Percentiles rank a stretch among this genome's conserved stretches.
Evolutionary conservation across 129 eudicot genomes (phyloP).

Genomic region (Helichrysum umbraculigerum): DNA sequence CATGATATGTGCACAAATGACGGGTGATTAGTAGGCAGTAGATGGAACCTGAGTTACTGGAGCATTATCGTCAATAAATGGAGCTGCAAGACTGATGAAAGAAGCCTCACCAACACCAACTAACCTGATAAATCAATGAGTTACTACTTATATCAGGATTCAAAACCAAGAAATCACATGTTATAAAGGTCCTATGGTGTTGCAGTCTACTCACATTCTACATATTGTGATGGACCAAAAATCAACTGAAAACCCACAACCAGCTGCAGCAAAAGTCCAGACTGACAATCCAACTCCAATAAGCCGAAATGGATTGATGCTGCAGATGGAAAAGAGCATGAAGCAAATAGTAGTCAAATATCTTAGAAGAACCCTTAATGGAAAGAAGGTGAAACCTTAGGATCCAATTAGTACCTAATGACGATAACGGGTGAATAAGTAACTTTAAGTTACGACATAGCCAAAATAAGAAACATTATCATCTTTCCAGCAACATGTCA

Average conservation of each 20-base stretch:
- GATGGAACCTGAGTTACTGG: conserved; percentile 72
- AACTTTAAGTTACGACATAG: neutral
- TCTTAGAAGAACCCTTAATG: conserved; percentile 1
- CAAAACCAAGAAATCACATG: neutral
- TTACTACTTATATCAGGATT: neutral
- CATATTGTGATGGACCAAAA: conserved; percentile 83
- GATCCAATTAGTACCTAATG: neutral
- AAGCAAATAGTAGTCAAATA: neutral
- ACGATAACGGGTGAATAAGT: neutral
- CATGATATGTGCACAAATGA: neutral
- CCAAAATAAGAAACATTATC: neutral
- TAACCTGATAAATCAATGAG: conserved; percentile 51
- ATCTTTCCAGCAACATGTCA: neutral
- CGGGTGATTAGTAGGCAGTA: conserved; percentile 14
- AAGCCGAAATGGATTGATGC: conserved; percentile 91
- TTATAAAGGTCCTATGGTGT: conserved; percentile 1
- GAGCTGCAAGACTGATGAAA: conserved; percentile 98
- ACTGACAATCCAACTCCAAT: conserved; percentile 92
- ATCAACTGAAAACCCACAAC: conserved; percentile 75
- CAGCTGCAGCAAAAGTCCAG: conserved; percentile 76
- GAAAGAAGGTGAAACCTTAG: conserved; percentile 12
- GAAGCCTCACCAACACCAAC: conserved; percentile 99
- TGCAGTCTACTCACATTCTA: conserved; percentile 68
- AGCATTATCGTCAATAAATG: conserved; percentile 95
- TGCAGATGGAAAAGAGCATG: conserved; percentile 30